Evolutionary conservation across 345 rosid species (phyloP), one percentile per base, ranked within the genome.

Genomic region (Triadica sebifera): DNA sequence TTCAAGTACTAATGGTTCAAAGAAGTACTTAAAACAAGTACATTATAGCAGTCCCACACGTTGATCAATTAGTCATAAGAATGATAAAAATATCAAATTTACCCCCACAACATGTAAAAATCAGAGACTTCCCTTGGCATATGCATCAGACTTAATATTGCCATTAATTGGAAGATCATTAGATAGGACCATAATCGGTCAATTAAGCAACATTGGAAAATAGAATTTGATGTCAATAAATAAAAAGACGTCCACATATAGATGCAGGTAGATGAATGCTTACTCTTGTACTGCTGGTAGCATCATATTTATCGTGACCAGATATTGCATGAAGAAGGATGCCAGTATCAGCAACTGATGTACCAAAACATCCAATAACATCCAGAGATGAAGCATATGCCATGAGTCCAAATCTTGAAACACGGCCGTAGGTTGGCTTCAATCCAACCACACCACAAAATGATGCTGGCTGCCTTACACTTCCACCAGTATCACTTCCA

Each of bases 401-500:
- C 92, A 94, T 94, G 70, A 94, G 98, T 34, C 97, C 98, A 75
- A 83, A 94, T 84, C 97, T 87, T 16, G 97, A 94, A 53, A 94
- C 96, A 67, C 98, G 96, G 5, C 98, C 98, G 75, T 94, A 94
- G 10, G 93, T 92, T 8, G 97, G 98, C 83, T 94, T 92, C 74
- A 94, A 67, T 24, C 98, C 98, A 73, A 92, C 98, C 74, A 94
- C 97, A 47, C 97, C 98, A 74, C 97, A 92, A 55, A 94, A 90
- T 0, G 98, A 94, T 47, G 97, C 97, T 15, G 97, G 98, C 83
- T 94, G 98, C 67, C 98, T 88, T 67, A 94, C 97, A 78, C 98
- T 94, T 71, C 97, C 98, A 71, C 97, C 98, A n/a, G 98, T 92
- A 86, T 94, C 98, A 85, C 98, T 94, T 47, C 97, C 97, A 71